phyloP scores from a whole-genome alignment of 2,329 filamentous ascomycete genomes.

The Trichoderma gracile region DNA sequence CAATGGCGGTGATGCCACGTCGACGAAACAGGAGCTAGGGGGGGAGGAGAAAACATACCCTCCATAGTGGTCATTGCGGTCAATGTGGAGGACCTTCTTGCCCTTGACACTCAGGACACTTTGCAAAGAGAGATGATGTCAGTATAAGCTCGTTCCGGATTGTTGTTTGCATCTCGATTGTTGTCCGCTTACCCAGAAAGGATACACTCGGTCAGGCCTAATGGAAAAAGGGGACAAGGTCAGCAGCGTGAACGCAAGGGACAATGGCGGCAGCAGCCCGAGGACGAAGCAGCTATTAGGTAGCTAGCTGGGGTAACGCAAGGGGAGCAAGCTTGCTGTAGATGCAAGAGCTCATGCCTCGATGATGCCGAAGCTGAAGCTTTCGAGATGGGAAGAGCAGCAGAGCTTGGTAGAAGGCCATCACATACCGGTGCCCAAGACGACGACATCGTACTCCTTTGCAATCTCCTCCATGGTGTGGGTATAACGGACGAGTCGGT shows the following conservation, averaged over 20 bases:
- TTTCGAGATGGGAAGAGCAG: not conserved
- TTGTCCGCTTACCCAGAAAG: constrained; percentile 76
- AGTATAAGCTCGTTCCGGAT: constrained; percentile 36
- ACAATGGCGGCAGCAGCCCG: not conserved
- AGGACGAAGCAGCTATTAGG: not conserved
- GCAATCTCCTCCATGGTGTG: constrained; percentile 92
- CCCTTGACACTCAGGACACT: constrained; percentile 95
- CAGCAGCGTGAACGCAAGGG: not conserved
- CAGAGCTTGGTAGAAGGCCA: not conserved
- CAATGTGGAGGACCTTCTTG: constrained; percentile 98
- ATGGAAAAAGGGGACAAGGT: constrained; percentile 10
- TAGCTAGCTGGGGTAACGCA: not conserved
- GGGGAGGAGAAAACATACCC: constrained; percentile 62
- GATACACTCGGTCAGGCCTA: constrained; percentile 97
- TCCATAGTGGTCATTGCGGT: constrained; percentile 97
- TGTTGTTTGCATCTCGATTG: not conserved
- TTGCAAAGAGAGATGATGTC: constrained; percentile 19
- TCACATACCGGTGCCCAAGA: constrained; percentile 88
- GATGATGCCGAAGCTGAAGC: not conserved
- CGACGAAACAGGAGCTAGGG: not conserved
- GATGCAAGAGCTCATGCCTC: constrained; percentile 5
- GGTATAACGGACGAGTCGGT: constrained; percentile 4
- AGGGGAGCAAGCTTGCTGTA: not conserved
- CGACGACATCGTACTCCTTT: constrained; percentile 97
- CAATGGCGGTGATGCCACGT: constrained; percentile 8